Evolutionary conservation across 345 rosid species (phyloP).

Genomic region (Euphorbia lathyris): DNA sequence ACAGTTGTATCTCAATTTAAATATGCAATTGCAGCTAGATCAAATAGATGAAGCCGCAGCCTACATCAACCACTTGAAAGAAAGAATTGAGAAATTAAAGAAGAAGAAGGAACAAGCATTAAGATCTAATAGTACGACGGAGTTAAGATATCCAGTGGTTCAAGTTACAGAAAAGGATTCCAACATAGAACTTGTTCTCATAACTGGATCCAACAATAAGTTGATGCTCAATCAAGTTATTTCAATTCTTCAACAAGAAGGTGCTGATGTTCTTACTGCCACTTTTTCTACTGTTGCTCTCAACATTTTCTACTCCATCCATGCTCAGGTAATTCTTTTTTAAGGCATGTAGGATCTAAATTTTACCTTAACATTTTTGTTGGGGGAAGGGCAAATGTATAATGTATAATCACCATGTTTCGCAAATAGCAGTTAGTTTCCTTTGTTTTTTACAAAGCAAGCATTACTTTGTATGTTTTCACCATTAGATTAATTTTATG

Average conservation of each 20-base stretch:
- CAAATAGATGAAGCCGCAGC: conserved; percentile 43
- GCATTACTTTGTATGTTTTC: no score
- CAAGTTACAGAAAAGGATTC: conserved; percentile 42
- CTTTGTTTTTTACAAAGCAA: no score
- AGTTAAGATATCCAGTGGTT: conserved; percentile 28
- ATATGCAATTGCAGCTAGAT: conserved; percentile 37
- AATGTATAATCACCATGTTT: no score
- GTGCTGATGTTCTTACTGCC: conserved; percentile 50
- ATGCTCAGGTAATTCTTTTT: conserved; percentile 43
- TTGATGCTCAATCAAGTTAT: conserved; percentile 40
- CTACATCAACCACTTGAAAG: conserved; percentile 41
- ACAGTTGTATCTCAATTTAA: no score
- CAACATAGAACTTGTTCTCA: conserved; percentile 38
- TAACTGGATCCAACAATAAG: conserved; percentile 37
- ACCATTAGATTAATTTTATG: no score
- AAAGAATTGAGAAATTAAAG: conserved; percentile 37
- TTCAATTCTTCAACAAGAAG: conserved; percentile 48
- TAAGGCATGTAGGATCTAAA: no score
- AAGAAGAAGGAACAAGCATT: conserved; percentile 35
- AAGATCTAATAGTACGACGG: no score
- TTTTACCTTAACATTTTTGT: no score
- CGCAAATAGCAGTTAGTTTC: no score
- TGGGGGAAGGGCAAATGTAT: no score
- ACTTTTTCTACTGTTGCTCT: conserved; percentile 38
- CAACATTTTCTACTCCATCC: conserved; percentile 48